Evolutionary conservation across 2,329 filamentous ascomycete species (phyloP), one percentile per base, ranked within the genome.

Genomic region (Neocatenulostroma microsporum): DNA sequence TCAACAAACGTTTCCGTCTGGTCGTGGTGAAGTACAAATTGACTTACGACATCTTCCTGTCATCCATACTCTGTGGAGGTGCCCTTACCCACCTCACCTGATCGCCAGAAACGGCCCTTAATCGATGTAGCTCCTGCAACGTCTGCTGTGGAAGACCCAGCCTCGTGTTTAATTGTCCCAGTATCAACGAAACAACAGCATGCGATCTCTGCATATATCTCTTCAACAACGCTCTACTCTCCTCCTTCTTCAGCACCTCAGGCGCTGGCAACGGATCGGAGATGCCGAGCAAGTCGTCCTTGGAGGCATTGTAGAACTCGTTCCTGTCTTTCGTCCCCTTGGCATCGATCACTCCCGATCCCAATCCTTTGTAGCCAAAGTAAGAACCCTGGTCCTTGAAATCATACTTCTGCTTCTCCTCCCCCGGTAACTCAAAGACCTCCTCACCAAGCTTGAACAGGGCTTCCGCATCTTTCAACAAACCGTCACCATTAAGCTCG

Each of bases 331-430:
- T 50, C 8, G 67, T 72, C 0, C 72, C 71, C 19, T 61, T 40
- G 9, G 53, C 56, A 43, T 75, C 70, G 12, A 72, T 55, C 3
- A 69, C 51, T 5, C 60, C 61, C 18, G 39, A 32, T 2, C 45
- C 45, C 5, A 47, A 13, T 5, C 39, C 45, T 28, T 56, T 56
- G 39, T 72, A 72, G 7, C 72, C 72, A 43, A 70, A 72, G 36
- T 73, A 74, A 5, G 63, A 70, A 5, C 66, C 64, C 37, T 69
- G 55, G 4, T 50, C 56, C 34, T 63, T 66, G 29, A 74, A 67
- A 46, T 76, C 72, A 47, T 74, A 77, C 36, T 66, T 64, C n/a
- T 58, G 47, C 48, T 74, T 72, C 48, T 76, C 73, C 8, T 67
- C 58, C 0, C 67, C 44, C 1, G 62, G 60, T 0, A 76, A 51